phyloP scores from a whole-genome alignment of 2,329 filamentous ascomycete species.

The Lasiodiplodia gonubiensis region DNA sequence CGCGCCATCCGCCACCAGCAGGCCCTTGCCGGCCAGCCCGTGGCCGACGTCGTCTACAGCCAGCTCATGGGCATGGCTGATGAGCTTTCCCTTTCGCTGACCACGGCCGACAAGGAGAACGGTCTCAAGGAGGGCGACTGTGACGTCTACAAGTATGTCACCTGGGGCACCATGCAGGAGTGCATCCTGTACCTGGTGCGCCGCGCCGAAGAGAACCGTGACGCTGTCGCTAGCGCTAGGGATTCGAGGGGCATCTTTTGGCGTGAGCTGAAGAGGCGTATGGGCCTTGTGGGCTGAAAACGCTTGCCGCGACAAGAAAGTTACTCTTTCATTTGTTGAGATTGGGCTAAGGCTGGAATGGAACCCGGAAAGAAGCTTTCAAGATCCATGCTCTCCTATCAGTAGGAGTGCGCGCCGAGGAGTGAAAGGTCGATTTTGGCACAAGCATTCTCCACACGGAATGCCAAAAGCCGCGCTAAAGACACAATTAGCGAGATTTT shows the following conservation, averaged over 20 bases:
- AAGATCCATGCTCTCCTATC: not conserved
- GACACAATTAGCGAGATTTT: not conserved
- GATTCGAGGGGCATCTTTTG: constrained; percentile 24
- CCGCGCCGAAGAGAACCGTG: constrained; percentile 62
- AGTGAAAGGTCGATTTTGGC: not conserved
- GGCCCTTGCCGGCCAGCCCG: constrained; percentile 45
- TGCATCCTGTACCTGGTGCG: constrained; percentile 77
- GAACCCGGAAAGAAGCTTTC: not conserved
- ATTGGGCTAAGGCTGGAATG: not conserved
- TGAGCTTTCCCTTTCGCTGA: constrained; percentile 70
- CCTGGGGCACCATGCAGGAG: constrained; percentile 67
- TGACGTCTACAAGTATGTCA: constrained; percentile 62
- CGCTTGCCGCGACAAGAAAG: not conserved
- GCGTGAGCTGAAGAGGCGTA: constrained; percentile 28
- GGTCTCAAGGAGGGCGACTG: constrained; percentile 29
- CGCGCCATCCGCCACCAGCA: constrained; percentile 54
- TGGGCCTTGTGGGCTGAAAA: constrained; percentile 16
- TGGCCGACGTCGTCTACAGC: constrained; percentile 66
- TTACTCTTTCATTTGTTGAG: not conserved
- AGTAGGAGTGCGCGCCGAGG: constrained; percentile 1
- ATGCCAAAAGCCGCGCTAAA: not conserved
- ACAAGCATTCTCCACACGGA: not conserved
- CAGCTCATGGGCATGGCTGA: constrained; percentile 97
- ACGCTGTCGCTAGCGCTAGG: constrained; percentile 22
- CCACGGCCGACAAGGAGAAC: constrained; percentile 41